Base-by-base conservation (phyloP, 345 rosid genomes). In the Salix viminalis region DNA sequence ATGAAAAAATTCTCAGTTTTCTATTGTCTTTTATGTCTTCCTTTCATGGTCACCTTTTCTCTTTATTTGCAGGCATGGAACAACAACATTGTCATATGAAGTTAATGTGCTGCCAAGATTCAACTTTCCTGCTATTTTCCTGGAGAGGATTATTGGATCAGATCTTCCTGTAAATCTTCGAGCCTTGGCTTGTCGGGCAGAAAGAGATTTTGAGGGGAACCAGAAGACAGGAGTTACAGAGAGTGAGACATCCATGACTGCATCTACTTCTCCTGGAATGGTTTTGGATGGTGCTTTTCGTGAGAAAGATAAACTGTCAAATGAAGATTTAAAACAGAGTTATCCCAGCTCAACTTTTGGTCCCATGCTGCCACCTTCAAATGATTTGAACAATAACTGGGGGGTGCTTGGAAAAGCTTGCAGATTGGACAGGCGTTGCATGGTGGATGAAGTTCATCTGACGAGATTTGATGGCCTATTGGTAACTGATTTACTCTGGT, bases 401-500 rank as follows among this genome's bases (percentile, higher is more conserved):
- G 94, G 97, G 0, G 77, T 88, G 67, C 89, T 86, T 82, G 97
- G 97, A 77, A 90, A 93, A 87, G 91, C 79, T 75, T 91, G 98
- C 87, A 82, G 85, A 72, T 91, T 93, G 65, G 91, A 91, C 77
- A 88, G 79, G 86, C 96, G 91, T 71, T 91, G 92, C 81, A 71
- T 85, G 68, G 98, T 91, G 76, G 99, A 95, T 77, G 99, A 95
- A 85, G 98, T 95, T 79, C 98, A 95, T 88, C 94, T 95, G 75
- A n/a, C 97, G 98, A 89, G 98, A 89, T 91, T 87, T 81, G 99
- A 95, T 85, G 99, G 97, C 75, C 84, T 91, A 73, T 81, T 95
- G 94, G 99, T 93, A 89, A 86, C 72, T 80, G 72, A 71, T 54
- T 78, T 80, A 72, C 79, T 80, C 73, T 69, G 69, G 61, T 78